Percentiles rank a stretch among this genome's conserved stretches.
Conservation (phyloP, 208 protist genomes). For the Crithidia bombi region DNA sequence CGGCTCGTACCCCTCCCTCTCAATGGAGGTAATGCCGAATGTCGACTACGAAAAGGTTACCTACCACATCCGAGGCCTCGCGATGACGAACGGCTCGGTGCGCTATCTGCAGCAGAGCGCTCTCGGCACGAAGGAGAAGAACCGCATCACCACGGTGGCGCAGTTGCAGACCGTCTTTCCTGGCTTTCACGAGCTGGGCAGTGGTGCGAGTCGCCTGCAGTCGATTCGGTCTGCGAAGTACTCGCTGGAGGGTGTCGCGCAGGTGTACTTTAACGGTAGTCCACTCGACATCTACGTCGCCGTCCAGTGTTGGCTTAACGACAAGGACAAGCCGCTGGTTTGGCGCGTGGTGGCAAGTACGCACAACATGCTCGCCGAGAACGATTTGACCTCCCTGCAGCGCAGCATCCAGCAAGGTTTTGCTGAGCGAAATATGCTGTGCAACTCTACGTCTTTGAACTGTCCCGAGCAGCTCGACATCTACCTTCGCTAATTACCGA, state of each 20-base stretch:
- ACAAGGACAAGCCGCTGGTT: constrained; percentile 35
- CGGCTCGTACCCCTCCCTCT: constrained; percentile 47
- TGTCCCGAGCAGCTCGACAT: constrained; percentile 34
- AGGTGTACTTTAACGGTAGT: constrained; percentile 63
- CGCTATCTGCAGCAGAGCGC: constrained; percentile 63
- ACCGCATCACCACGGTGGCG: constrained; percentile 63
- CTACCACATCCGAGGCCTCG: constrained; percentile 57
- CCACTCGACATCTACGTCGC: constrained; percentile 62
- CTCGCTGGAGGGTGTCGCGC: constrained; percentile 26
- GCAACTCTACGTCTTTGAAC: constrained; percentile 21
- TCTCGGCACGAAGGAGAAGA: constrained; percentile 62
- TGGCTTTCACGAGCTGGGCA: constrained; percentile 59
- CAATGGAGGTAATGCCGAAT: constrained; percentile 85
- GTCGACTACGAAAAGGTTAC: constrained; percentile 78
- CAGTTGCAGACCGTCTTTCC: constrained; percentile 82
- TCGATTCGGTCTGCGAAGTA: constrained; percentile 34
- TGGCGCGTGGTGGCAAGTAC: constrained; percentile 65
- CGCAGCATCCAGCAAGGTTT: constrained; percentile 33
- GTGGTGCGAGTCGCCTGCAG: constrained; percentile 23
- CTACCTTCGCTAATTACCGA: constrained; percentile 41
- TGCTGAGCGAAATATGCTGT: constrained; percentile 26
- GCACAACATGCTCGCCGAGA: constrained; percentile 55
- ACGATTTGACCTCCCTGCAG: constrained; percentile 44
- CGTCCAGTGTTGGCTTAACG: constrained; percentile 50
- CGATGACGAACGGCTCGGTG: constrained; percentile 33